Base-by-base conservation (phyloP, 495 filamentous ascomycete species). In the Amphirosellinia nigrospora region DNA sequence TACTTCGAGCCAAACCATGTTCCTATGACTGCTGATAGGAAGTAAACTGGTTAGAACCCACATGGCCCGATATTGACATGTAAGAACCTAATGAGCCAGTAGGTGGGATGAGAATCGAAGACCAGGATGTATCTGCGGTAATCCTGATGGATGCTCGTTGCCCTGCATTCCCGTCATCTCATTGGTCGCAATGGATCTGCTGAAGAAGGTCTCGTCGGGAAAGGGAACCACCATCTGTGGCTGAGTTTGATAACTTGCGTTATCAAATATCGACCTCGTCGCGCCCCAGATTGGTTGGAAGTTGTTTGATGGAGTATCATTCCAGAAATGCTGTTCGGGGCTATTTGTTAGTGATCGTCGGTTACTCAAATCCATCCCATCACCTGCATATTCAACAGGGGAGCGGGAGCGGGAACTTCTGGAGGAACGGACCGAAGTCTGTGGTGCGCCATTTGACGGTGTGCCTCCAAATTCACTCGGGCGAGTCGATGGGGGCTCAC, bases 1-100 rank as follows among this genome's bases (percentile, higher is more conserved):
- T 48, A 52, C 63, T 72, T 70, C 68, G 52, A 16, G 38, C 66
- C 15, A 45, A 68, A 38, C 26, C 36, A 62, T 55, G 15, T 70
- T 34, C 70, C 75, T 77, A 77, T 53, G 71, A 70, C 70, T 70
- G 71, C 56, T 73, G 71, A 46, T 72, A 72, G 55, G 75, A 58
- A 64, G 64, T 60, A 26, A 71, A 36, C 16, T 71, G 70, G 26
- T 69, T 72, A 56, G 72, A 69, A 36, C 39, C 6, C 13, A 46
- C 0, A 34, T 72, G 73, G 21, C 70, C 65, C 15, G 71, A 63
- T 36, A 70, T 70, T 28, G 65, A 13, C 70, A 71, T 67, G 28
- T 72, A 75, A 38, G 71, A 68, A 16, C 75, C 75, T 15, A 71
- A 64, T 3, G 71, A 64, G 38, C 63, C 36, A 52, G 62, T 34